Conservation (phyloP, 306 rosid species). For the Gynostemma pentaphyllum region DNA sequence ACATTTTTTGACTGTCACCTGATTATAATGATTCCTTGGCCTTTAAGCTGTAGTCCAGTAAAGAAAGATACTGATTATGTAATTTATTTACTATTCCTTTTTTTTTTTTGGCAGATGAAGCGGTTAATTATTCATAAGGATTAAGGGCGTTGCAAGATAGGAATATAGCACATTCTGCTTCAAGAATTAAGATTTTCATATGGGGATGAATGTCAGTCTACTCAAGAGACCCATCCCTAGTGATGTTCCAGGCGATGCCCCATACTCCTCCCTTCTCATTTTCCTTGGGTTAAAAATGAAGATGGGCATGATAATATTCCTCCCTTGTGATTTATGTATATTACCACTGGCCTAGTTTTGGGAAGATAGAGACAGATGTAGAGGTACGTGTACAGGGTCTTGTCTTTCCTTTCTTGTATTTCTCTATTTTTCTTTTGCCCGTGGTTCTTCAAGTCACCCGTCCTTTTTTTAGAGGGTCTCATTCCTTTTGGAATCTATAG, state of each 20-base stretch:
- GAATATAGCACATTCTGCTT: conserved; percentile 17
- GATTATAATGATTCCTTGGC: not conserved
- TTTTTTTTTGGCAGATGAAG: conserved; percentile 50
- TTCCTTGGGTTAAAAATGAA: conserved; percentile 10
- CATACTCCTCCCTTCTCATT: conserved; percentile 2
- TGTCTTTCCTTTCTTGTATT: conserved; percentile 42
- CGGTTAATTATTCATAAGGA: conserved; percentile 23
- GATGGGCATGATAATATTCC: conserved; percentile 35
- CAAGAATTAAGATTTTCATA: not conserved
- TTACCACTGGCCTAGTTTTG: conserved; percentile 63
- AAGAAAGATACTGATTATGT: not conserved
- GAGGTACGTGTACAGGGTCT: conserved; percentile 75
- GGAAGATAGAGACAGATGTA: conserved; percentile 68
- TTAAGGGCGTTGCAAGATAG: conserved; percentile 41
- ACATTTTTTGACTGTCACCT: not conserved
- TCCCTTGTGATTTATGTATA: conserved; percentile 55
- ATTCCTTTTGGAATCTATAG: conserved; percentile 44
- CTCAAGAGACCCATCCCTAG: conserved; percentile 1
- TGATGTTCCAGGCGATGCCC: conserved; percentile 5
- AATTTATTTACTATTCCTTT: conserved; percentile 1
- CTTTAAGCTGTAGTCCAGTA: no score
- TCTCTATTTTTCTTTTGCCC: conserved; percentile 17
- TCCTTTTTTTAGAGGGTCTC: conserved; percentile 26
- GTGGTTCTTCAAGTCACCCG: conserved; percentile 34
- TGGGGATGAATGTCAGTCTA: conserved; percentile 8